Base-by-base conservation (phyloP, 2,329 filamentous ascomycete genomes). In the Knufia fluminis region DNA sequence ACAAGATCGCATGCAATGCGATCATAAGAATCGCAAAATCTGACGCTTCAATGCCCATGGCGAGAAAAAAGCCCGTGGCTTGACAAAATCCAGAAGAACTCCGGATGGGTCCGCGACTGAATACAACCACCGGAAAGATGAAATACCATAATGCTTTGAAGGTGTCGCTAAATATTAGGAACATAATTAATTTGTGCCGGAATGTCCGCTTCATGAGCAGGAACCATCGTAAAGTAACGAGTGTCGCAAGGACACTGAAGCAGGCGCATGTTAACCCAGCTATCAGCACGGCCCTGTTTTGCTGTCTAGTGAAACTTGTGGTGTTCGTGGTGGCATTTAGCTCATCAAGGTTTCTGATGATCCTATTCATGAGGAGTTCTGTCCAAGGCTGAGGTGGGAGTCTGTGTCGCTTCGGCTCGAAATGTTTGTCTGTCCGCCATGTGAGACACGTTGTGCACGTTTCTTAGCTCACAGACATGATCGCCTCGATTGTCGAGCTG, bases 1-100 rank as follows among this genome's bases (percentile, higher is more conserved):
- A 85, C 9, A 88, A 67, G 2, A 78, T 79, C 44, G 82, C 84
- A 61, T 91, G 86, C 7, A 87, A 61, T 16, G 85, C 82, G 59
- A 91, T 86, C 50, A 86, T 73, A 12, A 88, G 71, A 14, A 87
- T 80, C 8, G 83, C 78, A 49, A 84, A 73, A 60, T 91, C 85
- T 69, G 54, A 32, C 17, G 80, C 78, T 62, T 86, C 82, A 50
- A 84, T 78, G n/a, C 79, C 79, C 44, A 80, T 65, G 3, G 80
- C 69, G 26, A 86, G 71, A 52, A 85, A 74, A 66, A 85, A 88
- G 0, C 84, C 85, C 56, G 75, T 80, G 38, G 76, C 69, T 65
- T 87, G 81, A 61, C 84, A 88, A 55, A 85, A 81, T 1, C 64
- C 62, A 2, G 77, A 77, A 1, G 64, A 56, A 22, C 75, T 77